A percentile compares a stretch with the other conserved stretches of the same genome.
phyloP scores from a whole-genome alignment of 345 rosid genomes.

The Ricinus communis region DNA sequence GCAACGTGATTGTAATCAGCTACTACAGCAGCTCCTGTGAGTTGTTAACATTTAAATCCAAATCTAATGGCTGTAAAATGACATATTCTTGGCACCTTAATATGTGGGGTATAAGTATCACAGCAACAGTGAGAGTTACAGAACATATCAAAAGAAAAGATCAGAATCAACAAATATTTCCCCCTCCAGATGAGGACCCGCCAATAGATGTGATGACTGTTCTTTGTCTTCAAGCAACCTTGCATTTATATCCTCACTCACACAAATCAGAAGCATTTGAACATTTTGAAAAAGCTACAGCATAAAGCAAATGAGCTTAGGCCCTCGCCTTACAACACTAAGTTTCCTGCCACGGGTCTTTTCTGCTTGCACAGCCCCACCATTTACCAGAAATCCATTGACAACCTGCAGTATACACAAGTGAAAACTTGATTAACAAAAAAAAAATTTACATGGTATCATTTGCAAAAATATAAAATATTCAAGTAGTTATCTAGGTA shows the following conservation, averaged over 20 bases:
- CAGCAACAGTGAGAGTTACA: background rate
- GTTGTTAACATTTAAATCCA: background rate
- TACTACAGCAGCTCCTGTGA: background rate
- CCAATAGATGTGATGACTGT: conserved; percentile 13
- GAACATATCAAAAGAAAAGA: background rate
- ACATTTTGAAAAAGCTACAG: conserved; percentile 28
- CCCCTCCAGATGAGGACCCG: conserved; percentile 18
- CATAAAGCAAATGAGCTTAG: conserved; percentile 21
- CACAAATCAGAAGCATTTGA: conserved; percentile 19
- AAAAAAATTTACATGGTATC: background rate
- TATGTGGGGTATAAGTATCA: background rate
- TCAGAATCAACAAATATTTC: conserved; percentile 13
- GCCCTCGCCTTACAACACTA: conserved; percentile 15
- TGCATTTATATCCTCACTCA: conserved; percentile 16
- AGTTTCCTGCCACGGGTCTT: conserved; percentile 5
- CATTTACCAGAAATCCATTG: conserved; percentile 17
- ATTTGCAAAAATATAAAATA: background rate
- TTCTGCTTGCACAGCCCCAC: conserved; percentile 3
- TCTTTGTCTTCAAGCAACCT: conserved; percentile 11
- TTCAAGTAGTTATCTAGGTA: background rate
- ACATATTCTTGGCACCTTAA: background rate
- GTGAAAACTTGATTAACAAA: background rate
- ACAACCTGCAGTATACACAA: conserved; percentile 24
- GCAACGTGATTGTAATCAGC: background rate
- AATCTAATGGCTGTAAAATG: background rate